Conservation (phyloP, 2,329 filamentous ascomycete species). For the Phyllosticta capitalensis region DNA sequence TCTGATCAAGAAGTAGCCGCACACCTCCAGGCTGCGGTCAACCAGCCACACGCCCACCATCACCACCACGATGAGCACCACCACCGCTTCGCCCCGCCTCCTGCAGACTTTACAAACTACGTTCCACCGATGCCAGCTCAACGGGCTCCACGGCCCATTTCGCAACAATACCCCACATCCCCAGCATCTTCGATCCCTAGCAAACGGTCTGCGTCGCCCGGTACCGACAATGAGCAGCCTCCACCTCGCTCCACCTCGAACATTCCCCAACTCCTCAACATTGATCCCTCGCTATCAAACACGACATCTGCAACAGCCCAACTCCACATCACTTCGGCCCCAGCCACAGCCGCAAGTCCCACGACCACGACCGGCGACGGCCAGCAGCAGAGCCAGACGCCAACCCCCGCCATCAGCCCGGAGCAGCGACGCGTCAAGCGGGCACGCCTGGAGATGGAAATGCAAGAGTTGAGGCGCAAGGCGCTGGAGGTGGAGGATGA, state of each 20-base stretch:
- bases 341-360: neutral
- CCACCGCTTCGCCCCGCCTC: conserved; percentile 2
- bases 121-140: neutral
- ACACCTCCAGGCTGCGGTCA: conserved; percentile 5
- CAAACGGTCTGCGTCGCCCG: conserved; percentile 5
- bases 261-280: conserved; percentile 7
- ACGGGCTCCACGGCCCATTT: neutral
- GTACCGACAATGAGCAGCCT: neutral
- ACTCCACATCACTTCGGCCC: neutral
- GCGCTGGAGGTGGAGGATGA: conserved; percentile 7
- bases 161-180: conserved; percentile 8
- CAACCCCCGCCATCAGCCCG: conserved; percentile 6
- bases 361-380: neutral
- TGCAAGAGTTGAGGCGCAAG: conserved; percentile 5
- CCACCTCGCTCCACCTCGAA: conserved; percentile 6
- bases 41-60: neutral
- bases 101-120: conserved; percentile 8
- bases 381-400: neutral
- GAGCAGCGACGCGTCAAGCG: conserved; percentile 7
- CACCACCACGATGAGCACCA: neutral
- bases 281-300: conserved; percentile 1
- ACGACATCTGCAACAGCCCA: neutral
- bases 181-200: conserved; percentile 8
- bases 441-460: conserved; percentile 5
- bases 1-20: conserved; percentile 8